Conservation (phyloP, 164 flowering plant genomes). For the Paratinospora sagittata region DNA sequence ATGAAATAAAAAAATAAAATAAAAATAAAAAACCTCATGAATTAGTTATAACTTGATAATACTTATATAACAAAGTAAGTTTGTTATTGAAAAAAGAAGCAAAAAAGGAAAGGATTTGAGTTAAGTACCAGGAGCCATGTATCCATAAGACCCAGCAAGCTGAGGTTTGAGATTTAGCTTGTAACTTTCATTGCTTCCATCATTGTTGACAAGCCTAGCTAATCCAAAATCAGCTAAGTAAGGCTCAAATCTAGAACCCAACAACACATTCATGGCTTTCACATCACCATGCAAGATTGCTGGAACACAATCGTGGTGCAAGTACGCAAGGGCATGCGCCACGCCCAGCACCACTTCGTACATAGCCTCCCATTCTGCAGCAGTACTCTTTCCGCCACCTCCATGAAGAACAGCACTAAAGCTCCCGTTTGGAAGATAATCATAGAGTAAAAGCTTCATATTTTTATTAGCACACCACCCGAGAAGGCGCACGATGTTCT, state of each 20-base stretch:
- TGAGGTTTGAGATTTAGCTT: conserved; percentile 27
- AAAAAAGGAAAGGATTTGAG: not conserved
- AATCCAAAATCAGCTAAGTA: conserved; percentile 91
- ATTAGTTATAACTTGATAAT: too few species aligned
- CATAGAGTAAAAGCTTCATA: too few species aligned
- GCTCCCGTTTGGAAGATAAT: conserved; percentile 86
- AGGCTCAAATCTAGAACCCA: conserved; percentile 56
- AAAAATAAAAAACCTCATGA: too few species aligned
- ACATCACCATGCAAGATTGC: too few species aligned
- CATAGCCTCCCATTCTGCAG: conserved; percentile 78
- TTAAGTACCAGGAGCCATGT: conserved; percentile 95
- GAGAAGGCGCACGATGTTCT: too few species aligned
- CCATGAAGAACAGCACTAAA: conserved; percentile 79
- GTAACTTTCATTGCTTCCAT: conserved; percentile 23
- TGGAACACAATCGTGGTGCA: too few species aligned
- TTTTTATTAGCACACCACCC: too few species aligned
- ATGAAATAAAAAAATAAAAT: too few species aligned
- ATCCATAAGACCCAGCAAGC: conserved; percentile 91
- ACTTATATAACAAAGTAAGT: too few species aligned
- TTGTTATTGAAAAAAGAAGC: too few species aligned
- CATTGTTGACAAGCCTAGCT: conserved; percentile 44
- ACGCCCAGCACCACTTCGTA: conserved; percentile 62
- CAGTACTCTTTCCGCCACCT: conserved; percentile 50
- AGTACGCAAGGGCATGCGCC: too few species aligned
- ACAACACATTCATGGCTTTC: too few species aligned